Evolutionary conservation across 2,329 filamentous ascomycete species (phyloP).

Genomic region (Samsoniella hepiali): DNA sequence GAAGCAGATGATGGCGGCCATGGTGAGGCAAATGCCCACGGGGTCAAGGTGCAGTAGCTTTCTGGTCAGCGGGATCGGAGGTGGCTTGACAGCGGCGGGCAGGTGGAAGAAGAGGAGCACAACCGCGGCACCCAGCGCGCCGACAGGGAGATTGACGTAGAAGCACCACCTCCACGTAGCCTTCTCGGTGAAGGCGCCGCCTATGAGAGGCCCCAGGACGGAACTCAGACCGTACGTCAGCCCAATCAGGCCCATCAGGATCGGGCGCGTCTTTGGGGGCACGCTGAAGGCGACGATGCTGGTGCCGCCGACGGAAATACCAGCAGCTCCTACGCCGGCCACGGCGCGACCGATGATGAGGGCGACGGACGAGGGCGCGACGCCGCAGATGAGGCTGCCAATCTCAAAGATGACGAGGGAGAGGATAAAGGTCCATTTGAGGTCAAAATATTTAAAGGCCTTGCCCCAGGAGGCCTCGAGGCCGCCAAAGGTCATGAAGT

Average conservation of each 20-base stretch:
- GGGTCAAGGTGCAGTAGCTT: slow-evolving; percentile 39
- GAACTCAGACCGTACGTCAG: slow-evolving; percentile 24
- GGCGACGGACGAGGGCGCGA: slow-evolving; percentile 11
- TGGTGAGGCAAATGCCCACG: slow-evolving; percentile 27
- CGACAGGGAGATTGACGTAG: slow-evolving; percentile 30
- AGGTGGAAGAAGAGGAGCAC: slow-evolving; percentile 32
- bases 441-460: slow-evolving; percentile 43
- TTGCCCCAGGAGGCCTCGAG: slow-evolving; percentile 41
- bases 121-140: slow-evolving; percentile 22
- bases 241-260: slow-evolving; percentile 7
- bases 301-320: slow-evolving; percentile 39
- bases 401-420: slow-evolving; percentile 48
- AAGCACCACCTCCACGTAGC: slow-evolving; percentile 29
- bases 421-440: slow-evolving; percentile 42
- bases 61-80: slow-evolving; percentile 26
- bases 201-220: slow-evolving; percentile 28
- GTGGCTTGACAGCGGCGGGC: slow-evolving; percentile 30
- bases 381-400: slow-evolving; percentile 45
- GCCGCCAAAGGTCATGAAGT: slow-evolving; percentile 38
- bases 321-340: slow-evolving; percentile 45
- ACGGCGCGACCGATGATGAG: slow-evolving; percentile 36
- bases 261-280: slow-evolving; percentile 18
- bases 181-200: slow-evolving; percentile 27
- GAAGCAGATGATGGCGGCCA: slow-evolving; percentile 38
- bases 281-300: slow-evolving; percentile 39